Evolutionary conservation across 2,329 filamentous ascomycete genomes (phyloP).

Genomic region (Phoma sp.): DNA sequence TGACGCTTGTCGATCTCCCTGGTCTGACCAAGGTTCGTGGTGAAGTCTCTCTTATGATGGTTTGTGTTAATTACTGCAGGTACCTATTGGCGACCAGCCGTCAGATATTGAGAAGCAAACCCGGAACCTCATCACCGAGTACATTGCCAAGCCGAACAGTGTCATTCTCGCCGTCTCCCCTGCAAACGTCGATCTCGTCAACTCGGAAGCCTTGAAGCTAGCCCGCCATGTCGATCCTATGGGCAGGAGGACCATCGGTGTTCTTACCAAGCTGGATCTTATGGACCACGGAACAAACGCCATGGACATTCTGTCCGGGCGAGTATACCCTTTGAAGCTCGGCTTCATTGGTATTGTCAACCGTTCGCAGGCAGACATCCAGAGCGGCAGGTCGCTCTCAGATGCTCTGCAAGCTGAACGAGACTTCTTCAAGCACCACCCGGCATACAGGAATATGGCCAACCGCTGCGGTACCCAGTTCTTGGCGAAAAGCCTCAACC

Average conservation of each 20-base stretch:
- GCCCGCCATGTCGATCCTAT: conserved; percentile 96
- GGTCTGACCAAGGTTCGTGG: conserved; percentile 84
- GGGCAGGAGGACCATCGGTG: conserved; percentile 92
- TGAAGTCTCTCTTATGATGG: conserved; percentile 7
- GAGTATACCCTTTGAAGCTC: conserved; percentile 94
- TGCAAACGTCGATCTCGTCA: conserved; percentile 97
- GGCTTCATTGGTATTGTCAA: conserved; percentile 99
- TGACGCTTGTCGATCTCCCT: conserved; percentile 94
- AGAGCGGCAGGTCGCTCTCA: conserved; percentile 90
- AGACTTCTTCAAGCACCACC: conserved; percentile 97
- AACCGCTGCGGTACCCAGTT: conserved; percentile 92
- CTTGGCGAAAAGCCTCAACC: conserved; percentile 91
- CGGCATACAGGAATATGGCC: conserved; percentile 95
- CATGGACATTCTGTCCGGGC: conserved; percentile 93
- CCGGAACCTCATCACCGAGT: conserved; percentile 93
- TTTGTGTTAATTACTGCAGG: conserved; percentile 57
- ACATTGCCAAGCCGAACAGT: conserved; percentile 98
- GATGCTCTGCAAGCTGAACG: conserved; percentile 88
- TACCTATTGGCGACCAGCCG: conserved; percentile 96
- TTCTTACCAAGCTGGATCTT: conserved; percentile 93
- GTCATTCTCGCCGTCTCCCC: conserved; percentile 96
- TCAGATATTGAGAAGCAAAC: conserved; percentile 99
- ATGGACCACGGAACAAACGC: conserved; percentile 99
- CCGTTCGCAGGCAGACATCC: conserved; percentile 96
- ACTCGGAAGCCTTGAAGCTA: conserved; percentile 95